Evolutionary conservation across 2,329 filamentous ascomycete genomes (phyloP), one percentile per base, ranked within the genome.

Genomic region (Davidsoniella eucalypti): DNA sequence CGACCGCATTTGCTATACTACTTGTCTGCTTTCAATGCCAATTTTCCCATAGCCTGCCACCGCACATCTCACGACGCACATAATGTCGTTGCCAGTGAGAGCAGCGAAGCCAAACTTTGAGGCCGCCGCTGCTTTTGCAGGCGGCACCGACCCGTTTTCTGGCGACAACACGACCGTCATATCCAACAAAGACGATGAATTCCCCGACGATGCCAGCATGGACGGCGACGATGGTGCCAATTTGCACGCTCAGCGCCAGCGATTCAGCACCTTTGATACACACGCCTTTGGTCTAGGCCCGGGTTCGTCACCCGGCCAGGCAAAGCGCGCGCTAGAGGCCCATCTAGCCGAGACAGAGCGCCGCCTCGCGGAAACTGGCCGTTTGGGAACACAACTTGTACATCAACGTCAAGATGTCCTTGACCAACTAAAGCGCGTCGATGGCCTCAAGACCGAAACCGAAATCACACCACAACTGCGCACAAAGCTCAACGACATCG

Each of bases 261-360:
- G 87, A 56, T 92, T 85, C 64, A 87, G 86, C 50, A 76, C 78
- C 55, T 93, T 94, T 62, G 87, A 94, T 63, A 77, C 78, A 45
- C 80, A 90, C 47, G 68, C 85, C 25, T 88, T 93, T 63, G 81
- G 81, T 37, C 70, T 90, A 18, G 84, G 84, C 56, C 76, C 86
- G n/a, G 70, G 67, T 50, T 68, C 84, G 25, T 94, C 90, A 1
- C 87, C 90, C 8, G 78, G 80, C 50, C 87, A 95, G 61, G 86
- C 87, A 39, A 94, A 85, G 65, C 82, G 84, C 56, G 87, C 87
- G 42, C 72, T 98, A 42, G 83, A 94, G 64, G 87, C 88, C 47
- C 92, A 96, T 65, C 73, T 98, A 44, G 80, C 84, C 55, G 92
- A 98, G 64, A 95, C 90, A 1, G 87, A 94, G 59, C 82, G 87